phyloP scores from a whole-genome alignment of 306 rosid species.

The Luffa aegyptiaca region DNA sequence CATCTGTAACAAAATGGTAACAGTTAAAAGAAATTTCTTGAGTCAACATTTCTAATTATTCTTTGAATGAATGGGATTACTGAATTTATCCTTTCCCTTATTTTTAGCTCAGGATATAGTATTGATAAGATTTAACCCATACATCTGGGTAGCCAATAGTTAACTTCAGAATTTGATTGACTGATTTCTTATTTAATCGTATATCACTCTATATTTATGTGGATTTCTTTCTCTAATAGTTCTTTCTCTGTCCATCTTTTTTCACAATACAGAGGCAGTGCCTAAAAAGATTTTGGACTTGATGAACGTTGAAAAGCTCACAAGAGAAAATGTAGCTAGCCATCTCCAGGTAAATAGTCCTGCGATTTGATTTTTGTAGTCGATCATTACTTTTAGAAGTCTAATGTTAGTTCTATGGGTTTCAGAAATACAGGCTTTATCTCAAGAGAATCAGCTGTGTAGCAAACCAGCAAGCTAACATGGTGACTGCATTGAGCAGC shows the following conservation, averaged over 20 bases:
- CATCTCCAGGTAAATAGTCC: constrained; percentile 78
- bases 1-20: background rate
- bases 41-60: background rate
- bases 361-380: background rate
- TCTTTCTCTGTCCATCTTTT: background rate
- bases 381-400: constrained; percentile 4
- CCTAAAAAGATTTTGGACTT: constrained; percentile 87
- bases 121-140: background rate
- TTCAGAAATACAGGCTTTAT: constrained; percentile 93
- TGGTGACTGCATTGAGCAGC: constrained; percentile 73
- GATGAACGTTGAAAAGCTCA: constrained; percentile 93
- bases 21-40: background rate
- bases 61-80: background rate
- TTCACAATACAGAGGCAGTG: constrained; percentile 70
- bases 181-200: background rate
- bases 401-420: constrained; percentile 10
- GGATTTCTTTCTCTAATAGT: background rate
- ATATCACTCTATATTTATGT: background rate
- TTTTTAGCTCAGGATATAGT: background rate
- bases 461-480: constrained; percentile 85
- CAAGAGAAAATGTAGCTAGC: constrained; percentile 96
- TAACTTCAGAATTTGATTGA: background rate
- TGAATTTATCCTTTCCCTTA: background rate
- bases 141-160: background rate
- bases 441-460: constrained; percentile 76